Base-by-base conservation (phyloP, 208 protist species). In the Leishmania tropica region DNA sequence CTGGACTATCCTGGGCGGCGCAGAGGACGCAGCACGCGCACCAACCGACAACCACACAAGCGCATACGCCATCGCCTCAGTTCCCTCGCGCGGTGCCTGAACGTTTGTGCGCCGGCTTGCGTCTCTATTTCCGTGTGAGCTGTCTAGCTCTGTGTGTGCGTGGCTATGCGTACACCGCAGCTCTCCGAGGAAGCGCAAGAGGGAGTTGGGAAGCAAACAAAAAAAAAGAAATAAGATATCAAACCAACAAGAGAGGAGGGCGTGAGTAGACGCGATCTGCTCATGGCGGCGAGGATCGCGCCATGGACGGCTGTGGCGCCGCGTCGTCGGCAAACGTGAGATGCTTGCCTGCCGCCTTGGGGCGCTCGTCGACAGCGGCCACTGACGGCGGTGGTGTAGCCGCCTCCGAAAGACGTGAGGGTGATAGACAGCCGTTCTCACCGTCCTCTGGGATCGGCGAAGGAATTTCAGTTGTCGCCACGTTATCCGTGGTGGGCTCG, bases 211-310 rank as follows among this genome's bases (percentile, higher is more conserved):
- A 58, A 7, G 15, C 7, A 42, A 60, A 42, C 4, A 73, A 28
- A 82, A 37, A 37, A 84, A 28, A 84, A 54, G 80, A 78, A 65
- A 83, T 81, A 48, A 47, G n/a, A 78, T 47, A 79, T 28, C 15
- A 81, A 72, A 4, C 71, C 76, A 76, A 5, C n/a, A 80, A 35
- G 80, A 79, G 67, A 48, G 40, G 81, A 72, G 47, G n/a, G 28
- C 48, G 47, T 28, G 13, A 65, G 51, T n/a, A 10, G 35, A 8
- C 10, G 1, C 3, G 3, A 48, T 64, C 35, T n/a, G 24, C 56
- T 68, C 40, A 67, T 7, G 37, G 2, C 40, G 56, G 21, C 5
- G 75, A 68, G 53, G 37, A 35, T 40, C 10, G 53, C 75, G 40
- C 6, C 13, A 31, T 31, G 0, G 24, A 37, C 40, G 42, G 17